phyloP scores from a whole-genome alignment of 148 eudicot species.

The Rhododendron molle region DNA sequence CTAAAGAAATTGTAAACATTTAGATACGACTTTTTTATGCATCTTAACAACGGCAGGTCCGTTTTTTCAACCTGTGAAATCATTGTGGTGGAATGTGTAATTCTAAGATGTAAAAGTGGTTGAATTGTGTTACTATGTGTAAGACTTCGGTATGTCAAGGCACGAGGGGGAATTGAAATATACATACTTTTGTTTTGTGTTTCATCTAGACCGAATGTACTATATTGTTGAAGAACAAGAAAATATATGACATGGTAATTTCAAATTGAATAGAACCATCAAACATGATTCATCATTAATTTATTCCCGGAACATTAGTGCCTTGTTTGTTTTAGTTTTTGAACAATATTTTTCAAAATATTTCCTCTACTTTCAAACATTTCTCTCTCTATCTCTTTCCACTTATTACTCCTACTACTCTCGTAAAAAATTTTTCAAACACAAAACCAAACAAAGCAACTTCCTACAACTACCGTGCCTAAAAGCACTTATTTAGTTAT shows the following conservation, averaged over 20 bases:
- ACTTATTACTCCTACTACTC: too few relatives aligned
- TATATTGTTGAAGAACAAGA: background rate
- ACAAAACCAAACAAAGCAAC: too few relatives aligned
- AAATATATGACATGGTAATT: background rate
- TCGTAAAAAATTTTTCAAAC: too few relatives aligned
- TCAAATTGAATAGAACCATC: too few relatives aligned
- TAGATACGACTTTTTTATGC: background rate
- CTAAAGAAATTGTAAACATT: slow-evolving; percentile 46
- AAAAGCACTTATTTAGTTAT: too few relatives aligned
- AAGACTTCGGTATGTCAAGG: background rate
- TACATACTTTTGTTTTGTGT: background rate
- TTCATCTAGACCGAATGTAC: background rate
- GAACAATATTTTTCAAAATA: too few relatives aligned
- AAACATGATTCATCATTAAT: too few relatives aligned
- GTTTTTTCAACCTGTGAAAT: background rate
- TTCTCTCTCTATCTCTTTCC: too few relatives aligned
- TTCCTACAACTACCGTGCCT: too few relatives aligned
- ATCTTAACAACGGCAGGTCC: background rate
- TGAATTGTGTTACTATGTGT: background rate
- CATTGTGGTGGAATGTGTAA: background rate
- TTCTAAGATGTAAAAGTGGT: background rate
- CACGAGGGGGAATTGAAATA: background rate
- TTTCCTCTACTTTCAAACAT: too few relatives aligned
- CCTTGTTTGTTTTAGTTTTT: too few relatives aligned
- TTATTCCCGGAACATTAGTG: too few relatives aligned